A percentile compares a stretch with the other conserved stretches of the same genome.
Conservation (phyloP, 78 protist genomes). For the Speleostelium caveatum region DNA sequence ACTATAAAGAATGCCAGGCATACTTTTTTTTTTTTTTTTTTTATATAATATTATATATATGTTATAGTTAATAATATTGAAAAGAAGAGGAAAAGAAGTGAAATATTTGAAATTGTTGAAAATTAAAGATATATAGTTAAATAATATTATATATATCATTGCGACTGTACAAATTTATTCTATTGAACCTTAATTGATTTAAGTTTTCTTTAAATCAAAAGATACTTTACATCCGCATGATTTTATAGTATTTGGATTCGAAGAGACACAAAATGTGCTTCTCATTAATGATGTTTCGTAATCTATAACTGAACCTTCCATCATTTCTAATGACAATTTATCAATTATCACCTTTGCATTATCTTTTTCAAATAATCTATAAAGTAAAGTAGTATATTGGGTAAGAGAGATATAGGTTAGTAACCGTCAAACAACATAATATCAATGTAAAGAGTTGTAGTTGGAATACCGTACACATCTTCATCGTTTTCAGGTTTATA, state of each 20-base stretch:
- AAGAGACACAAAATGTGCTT: constrained; percentile 55
- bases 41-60: too few relatives aligned
- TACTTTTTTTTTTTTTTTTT: too few relatives aligned
- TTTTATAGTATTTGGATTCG: constrained; percentile 74
- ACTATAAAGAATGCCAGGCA: too few relatives aligned
- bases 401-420: not conserved
- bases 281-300: constrained; percentile 72
- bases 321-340: constrained; percentile 77
- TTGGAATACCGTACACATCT: constrained; percentile 30
- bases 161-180: too few relatives aligned
- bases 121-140: too few relatives aligned
- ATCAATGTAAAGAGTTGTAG: not conserved
- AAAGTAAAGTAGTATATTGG: not conserved
- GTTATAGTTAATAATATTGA: too few relatives aligned
- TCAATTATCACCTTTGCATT: constrained; percentile 70
- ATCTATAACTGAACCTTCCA: constrained; percentile 74
- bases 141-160: too few relatives aligned
- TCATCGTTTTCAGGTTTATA: constrained; percentile 40
- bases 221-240: constrained; percentile 82
- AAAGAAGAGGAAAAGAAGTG: too few relatives aligned
- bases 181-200: too few relatives aligned
- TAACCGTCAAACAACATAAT: not conserved
- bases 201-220: constrained; percentile 76
- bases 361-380: constrained; percentile 57
- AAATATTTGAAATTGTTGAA: too few relatives aligned